These are phyloP conservation scores for Rhynchospora tenuis DNA, from an alignment of 176 grass and related monocot genomes.

Conservation along the genomic window DNA sequence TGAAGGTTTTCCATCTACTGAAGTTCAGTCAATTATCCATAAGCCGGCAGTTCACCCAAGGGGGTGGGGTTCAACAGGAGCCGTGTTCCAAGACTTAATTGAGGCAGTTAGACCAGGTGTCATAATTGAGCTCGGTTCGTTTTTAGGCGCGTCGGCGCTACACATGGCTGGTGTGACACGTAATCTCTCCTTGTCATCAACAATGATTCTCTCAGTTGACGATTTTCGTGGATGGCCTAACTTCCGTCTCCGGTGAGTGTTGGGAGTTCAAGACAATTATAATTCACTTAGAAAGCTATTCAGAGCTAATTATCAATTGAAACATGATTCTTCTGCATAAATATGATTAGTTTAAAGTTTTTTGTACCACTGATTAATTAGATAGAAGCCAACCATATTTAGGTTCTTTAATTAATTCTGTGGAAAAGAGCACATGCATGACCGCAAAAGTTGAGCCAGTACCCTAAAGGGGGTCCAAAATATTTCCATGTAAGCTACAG, in stretches of 20 bases:
- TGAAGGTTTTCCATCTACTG: conserved; percentile 46
- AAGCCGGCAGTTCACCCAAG: conserved; percentile 42
- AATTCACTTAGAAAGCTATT: neutral
- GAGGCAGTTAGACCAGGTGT: conserved; percentile 44
- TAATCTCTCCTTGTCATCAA: conserved; percentile 62
- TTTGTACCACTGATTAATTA: neutral
- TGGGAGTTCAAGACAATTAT: neutral
- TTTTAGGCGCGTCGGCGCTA: conserved; percentile 93
- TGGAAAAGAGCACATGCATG: neutral
- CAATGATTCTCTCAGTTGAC: conserved; percentile 80
- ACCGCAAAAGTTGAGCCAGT: neutral
- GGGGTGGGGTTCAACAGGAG: conserved; percentile 82
- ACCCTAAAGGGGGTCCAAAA: neutral
- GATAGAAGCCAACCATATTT: neutral
- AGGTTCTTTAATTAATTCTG: neutral
- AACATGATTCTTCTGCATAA: neutral
- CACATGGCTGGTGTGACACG: conserved; percentile 71
- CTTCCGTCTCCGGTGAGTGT: conserved; percentile 42
- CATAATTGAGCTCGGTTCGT: conserved; percentile 91
- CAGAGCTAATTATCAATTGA: neutral
- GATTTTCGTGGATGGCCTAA: conserved; percentile 97
- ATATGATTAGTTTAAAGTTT: neutral
- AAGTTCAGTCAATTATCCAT: conserved; percentile 45
- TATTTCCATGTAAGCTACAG: neutral
- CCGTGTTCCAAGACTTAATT: conserved; percentile 79